Evolutionary conservation across 2,329 filamentous ascomycete genomes (phyloP), one percentile per base, ranked within the genome.

Genomic region (Apiospora kogelbergensis): DNA sequence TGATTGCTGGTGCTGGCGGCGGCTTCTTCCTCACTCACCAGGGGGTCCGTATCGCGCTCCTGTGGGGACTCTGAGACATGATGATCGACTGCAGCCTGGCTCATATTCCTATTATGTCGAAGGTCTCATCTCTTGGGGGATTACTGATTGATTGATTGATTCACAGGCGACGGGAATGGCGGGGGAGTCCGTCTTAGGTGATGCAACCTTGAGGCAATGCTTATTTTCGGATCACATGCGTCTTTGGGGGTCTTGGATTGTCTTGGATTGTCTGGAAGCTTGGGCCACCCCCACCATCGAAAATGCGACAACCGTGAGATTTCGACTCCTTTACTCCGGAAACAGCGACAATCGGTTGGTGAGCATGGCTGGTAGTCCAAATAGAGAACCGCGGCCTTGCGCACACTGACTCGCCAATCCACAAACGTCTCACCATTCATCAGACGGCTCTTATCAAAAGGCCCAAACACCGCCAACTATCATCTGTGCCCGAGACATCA

Each of bases 161-260:
- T 41, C 26, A 6, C 48, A 33, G 48, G 24, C 26, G 3, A 15
- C 48, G 1, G 15, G 26, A 26, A 26, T 53, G 24, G 13, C 13
- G 26, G 26, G 26, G 48, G 48, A 17, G 9, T 10, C 26, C 45
- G 15, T 24, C 33, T 17, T 2, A n/a, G 26, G 48, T 60, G 26
- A 60, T 60, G 30, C 48, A 60, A 57, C 33, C 24, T 30, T 33
- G 15, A 57, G 26, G 48, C 48, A 33, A 57, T 26, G 26, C 48
- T 57, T 57, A 57, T 57, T 57, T 30, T 57, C 48, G 15, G 48
- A 57, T 33, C 48, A 57, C 48, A 57, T 57, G 48, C 26, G 48
- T 26, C 13, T 13, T n/a, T n/a, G n/a, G n/a, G n/a, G n/a, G n/a
- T n/a, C n/a, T n/a, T n/a, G n/a, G n/a, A n/a, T n/a, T n/a, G n/a